Evolutionary conservation across 208 protist genomes (phyloP), one percentile per base, ranked within the genome.

Genomic region (Angomonas ambiguus): DNA sequence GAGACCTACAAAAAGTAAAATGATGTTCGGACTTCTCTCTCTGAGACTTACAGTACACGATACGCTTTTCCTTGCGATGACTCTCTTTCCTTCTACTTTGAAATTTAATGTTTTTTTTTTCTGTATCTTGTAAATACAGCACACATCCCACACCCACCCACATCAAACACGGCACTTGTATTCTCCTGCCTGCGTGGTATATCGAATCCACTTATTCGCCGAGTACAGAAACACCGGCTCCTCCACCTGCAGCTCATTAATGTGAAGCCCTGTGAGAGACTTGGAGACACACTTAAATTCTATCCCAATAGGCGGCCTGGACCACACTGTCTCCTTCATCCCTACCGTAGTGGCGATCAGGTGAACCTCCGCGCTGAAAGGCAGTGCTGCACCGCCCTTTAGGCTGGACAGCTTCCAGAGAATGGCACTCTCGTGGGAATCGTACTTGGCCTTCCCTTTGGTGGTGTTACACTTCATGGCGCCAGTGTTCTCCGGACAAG

Each of bases 201-300:
- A 99, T 20, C 98, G 94, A 38, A 99, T 97, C 97, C 98, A 99
- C 66, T 99, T 99, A 59, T 97, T 83, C 2, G 98, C 77, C 25
- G 83, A 75, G 79, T 99, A 98, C 31, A 69, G 30, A 4, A 89
- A 62, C 51, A 79, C 62, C 11, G 85, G 76, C 62, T 95, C 90
- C 24, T 79, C 41, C 16, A 96, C 83, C 69, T 97, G 97, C 22
- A 99, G 79, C 71, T 98, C 98, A 24, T 85, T 85, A 30, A 99
- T 94, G 59, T 92, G 79, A 65, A 99, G 80, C 18, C 98, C 98
- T 30, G 96, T 98, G 27, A 98, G 85, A 0, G 97, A 93, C 56
- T 99, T 95, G 74, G 98, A 98, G 13, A 75, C 71, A 41, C 90
- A 94, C 65, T 97, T 83, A 69, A 99, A 99, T 38, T 89, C 62